These are phyloP conservation scores for Sclerotinia borealis DNA, from an alignment of 2,329 filamentous ascomycete species.

Conservation along the genomic window DNA sequence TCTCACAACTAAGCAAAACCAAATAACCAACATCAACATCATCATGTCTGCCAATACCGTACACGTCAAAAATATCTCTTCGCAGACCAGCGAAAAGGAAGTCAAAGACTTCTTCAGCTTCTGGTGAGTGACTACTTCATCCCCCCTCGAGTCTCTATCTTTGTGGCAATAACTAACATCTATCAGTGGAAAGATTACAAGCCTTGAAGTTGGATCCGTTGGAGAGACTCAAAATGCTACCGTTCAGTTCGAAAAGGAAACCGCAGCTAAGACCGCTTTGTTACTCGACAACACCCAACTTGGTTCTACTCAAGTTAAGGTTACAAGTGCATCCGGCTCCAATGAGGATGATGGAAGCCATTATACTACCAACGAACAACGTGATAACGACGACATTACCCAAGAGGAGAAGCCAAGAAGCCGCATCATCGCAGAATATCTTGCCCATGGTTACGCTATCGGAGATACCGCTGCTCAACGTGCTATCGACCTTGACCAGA, in stretches of 20 bases:
- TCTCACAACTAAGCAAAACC: background rate
- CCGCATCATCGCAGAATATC: conserved; percentile 91
- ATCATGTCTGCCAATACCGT: conserved; percentile 50
- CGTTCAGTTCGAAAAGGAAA: conserved; percentile 96
- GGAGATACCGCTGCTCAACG: conserved; percentile 65
- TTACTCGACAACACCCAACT: conserved; percentile 97
- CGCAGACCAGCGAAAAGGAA: conserved; percentile 79
- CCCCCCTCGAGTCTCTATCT: background rate
- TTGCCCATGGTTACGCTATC: conserved; percentile 85
- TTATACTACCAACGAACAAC: conserved; percentile 48
- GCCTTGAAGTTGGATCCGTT: conserved; percentile 65
- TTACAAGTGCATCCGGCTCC: conserved; percentile 60
- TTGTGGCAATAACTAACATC: conserved; percentile 19
- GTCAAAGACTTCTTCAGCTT: conserved; percentile 98
- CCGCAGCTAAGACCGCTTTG: conserved; percentile 92
- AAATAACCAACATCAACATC: background rate
- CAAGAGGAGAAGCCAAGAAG: conserved; percentile 97
- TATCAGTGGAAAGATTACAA: conserved; percentile 79
- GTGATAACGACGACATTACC: conserved; percentile 63
- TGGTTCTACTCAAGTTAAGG: conserved; percentile 74
- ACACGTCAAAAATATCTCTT: conserved; percentile 82
- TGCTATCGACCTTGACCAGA: conserved; percentile 81
- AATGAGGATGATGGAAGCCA: conserved; percentile 53
- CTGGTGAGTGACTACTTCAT: conserved; percentile 56
- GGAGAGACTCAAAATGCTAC: conserved; percentile 73